Evolutionary conservation across 495 filamentous ascomycete genomes (phyloP).

Genomic region (Tuber borchii): DNA sequence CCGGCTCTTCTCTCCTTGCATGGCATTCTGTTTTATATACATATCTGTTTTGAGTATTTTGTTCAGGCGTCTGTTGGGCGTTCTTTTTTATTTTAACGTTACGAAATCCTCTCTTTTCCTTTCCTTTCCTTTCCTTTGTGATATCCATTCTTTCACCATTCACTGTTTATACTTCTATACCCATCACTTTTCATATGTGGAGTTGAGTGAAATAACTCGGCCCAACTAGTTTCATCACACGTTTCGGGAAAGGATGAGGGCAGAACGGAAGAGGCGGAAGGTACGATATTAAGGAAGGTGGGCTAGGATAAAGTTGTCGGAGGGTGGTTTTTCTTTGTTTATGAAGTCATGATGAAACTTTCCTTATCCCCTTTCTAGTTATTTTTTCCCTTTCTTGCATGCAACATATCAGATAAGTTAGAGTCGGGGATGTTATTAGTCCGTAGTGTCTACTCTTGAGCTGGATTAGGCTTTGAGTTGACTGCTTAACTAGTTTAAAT

Average conservation of each 20-base stretch:
- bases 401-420: not conserved
- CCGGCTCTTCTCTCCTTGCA: not conserved
- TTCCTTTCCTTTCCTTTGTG: not conserved
- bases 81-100: not conserved
- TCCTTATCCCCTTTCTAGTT: not conserved
- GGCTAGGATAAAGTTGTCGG: not conserved
- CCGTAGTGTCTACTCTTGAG: not conserved
- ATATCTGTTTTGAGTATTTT: not conserved
- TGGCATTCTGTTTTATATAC: not conserved
- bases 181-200: not conserved
- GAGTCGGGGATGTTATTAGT: not conserved
- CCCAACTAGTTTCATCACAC: not conserved
- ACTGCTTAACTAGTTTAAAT: slow-evolving; percentile 3
- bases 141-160: not conserved
- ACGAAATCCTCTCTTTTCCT: not conserved
- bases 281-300: not conserved
- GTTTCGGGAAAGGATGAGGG: not conserved
- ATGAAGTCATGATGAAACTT: slow-evolving; percentile 1
- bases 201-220: not conserved
- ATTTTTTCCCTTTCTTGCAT: not conserved
- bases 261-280: not conserved
- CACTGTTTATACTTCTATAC: not conserved
- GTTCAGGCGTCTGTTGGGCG: not conserved
- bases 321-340: not conserved
- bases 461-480: not conserved